phyloP scores from a whole-genome alignment of 768 basidiomycete genomes.

The Epithele typhae region DNA sequence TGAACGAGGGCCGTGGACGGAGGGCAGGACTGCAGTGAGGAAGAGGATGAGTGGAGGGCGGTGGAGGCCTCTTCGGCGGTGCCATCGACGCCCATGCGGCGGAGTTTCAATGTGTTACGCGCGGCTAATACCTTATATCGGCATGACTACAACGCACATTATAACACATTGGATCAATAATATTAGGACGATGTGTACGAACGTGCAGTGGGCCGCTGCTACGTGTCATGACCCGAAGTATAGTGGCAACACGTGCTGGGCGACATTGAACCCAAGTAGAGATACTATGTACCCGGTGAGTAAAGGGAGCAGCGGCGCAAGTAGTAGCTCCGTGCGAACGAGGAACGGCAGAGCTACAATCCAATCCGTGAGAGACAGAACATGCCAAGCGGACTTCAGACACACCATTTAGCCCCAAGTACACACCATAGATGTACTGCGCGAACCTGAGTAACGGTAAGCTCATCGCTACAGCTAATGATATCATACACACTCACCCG shows the following conservation, averaged over 20 bases:
- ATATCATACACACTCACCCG: conserved; percentile 49
- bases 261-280: conserved; percentile 87
- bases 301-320: conserved; percentile 86
- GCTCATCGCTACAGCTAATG: background rate
- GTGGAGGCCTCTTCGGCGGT: conserved; percentile 14
- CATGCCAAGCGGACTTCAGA: background rate
- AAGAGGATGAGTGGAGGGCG: conserved; percentile 9
- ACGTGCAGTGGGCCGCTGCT: conserved; percentile 9
- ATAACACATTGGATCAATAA: too few relatives aligned
- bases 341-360: conserved; percentile 86
- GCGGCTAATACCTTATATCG: conserved; percentile 10
- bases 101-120: conserved; percentile 14
- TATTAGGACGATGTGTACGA: too few relatives aligned
- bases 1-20: background rate
- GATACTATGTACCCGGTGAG: conserved; percentile 84
- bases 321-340: conserved; percentile 80
- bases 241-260: conserved; percentile 69
- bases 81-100: conserved; percentile 12
- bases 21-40: conserved; percentile 14
- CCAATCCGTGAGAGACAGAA: conserved; percentile 9
- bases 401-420: conserved; percentile 79
- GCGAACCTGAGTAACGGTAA: conserved; percentile 49
- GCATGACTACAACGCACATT: too few relatives aligned
- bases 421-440: conserved; percentile 90
- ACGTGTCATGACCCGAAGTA: conserved; percentile 61